phyloP scores from a whole-genome alignment of 257 asterid genomes.

The Cruciata laevipes region DNA sequence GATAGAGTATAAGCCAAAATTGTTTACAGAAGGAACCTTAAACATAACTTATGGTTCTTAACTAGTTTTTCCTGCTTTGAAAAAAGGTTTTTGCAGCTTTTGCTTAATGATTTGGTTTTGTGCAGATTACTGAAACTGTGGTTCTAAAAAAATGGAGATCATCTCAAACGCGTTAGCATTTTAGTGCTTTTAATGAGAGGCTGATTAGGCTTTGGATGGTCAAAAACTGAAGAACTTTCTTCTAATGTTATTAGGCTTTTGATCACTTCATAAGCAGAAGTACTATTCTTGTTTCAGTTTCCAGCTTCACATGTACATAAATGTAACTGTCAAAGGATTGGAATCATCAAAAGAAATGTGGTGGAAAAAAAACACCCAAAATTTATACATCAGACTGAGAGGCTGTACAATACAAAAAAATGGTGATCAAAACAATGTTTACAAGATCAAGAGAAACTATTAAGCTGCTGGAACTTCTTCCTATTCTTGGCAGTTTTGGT shows the following conservation, averaged over 20 bases:
- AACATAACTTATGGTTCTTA: neutral
- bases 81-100: neutral
- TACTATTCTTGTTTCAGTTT: neutral
- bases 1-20: no score
- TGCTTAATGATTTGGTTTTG: neutral
- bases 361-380: neutral
- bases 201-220: conserved; percentile 4
- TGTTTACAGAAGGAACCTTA: neutral
- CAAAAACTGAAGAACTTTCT: conserved; percentile 1
- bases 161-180: neutral
- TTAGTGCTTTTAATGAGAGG: neutral
- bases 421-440: neutral
- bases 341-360: neutral
- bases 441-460: neutral
- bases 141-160: neutral
- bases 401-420: neutral
- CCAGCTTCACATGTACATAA: neutral
- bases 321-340: neutral
- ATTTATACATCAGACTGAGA: neutral
- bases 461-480: conserved; percentile 15
- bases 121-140: conserved; percentile 14
- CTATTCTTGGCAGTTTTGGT: conserved; percentile 28
- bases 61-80: neutral
- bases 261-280: neutral
- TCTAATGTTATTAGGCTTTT: neutral